Base-by-base conservation (phyloP, 768 basidiomycete species). In the Pilatotrama ljubarskyi region DNA sequence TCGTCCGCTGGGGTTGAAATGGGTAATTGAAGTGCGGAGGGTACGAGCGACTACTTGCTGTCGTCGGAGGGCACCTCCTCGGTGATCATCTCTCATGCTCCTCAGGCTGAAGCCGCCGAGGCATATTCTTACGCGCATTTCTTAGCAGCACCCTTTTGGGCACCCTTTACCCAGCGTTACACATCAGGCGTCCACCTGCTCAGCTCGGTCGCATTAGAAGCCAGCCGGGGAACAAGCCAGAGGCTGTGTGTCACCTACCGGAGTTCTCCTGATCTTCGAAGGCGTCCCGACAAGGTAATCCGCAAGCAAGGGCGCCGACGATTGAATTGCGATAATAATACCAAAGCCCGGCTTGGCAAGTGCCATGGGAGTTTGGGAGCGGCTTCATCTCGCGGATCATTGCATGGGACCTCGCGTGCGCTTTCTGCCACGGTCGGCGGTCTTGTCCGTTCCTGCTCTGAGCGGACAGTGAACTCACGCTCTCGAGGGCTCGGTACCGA, bases 161-260 rank as follows among this genome's bases (percentile, higher is more conserved):
- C 1, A 46, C 55, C 35, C 44, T 47, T 48, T 56, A 55, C 54
- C 54, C 48, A 56, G 50, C 44, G 43, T 18, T 32, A 25, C 35
- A 48, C 37, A 46, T 17, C 51, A 49, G 38, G 32, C 22, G 56
- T 50, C 47, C 62, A 63, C 52, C 57, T 63, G 62, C 37, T 37
- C 58, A 26, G 38, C 54, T 18, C 63, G 63, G 63, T 6, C 54
- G 58, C 55, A 48, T 37, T 64, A 64, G 63, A 64, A 64, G 63
- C 63, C 20, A 43, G 4, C 58, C 63, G 63, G 58, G 63, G 62
- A 64, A 64, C 58, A 64, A 63, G 56, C 61, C 55, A 63, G 56
- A 63, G 61, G 61, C 55, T 59, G 55, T 64, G 63, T 49, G 63
- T 37, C 53, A 50, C 43, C 53, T 44, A 42, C 55, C 58, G 49